Percentiles rank a stretch among this genome's conserved stretches.
Conservation (phyloP, 352 stramenopile species). For the Globisporangium nagaii region DNA sequence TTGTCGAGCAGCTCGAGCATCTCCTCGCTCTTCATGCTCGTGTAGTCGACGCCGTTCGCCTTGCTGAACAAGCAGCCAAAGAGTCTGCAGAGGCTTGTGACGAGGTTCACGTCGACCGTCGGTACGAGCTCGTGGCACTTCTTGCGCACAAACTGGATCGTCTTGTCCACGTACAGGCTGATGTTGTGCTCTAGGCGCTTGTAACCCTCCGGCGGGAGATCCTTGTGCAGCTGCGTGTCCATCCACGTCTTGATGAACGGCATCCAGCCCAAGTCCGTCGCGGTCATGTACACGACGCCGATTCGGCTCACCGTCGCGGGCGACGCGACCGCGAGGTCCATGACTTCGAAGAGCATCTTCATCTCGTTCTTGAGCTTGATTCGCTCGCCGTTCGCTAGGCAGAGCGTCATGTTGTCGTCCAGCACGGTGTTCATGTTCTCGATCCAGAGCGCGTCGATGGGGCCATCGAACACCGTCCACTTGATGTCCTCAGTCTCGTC, state of each 20-base stretch:
- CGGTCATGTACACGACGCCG: conserved; percentile 75
- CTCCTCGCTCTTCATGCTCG: conserved; percentile 27
- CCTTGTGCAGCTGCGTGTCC: conserved; percentile 40
- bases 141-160: conserved; percentile 71
- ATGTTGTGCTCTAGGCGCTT: conserved; percentile 48
- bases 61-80: conserved; percentile 79
- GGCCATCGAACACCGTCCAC: conserved; percentile 93
- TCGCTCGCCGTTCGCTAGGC: conserved; percentile 90
- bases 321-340: conserved; percentile 89
- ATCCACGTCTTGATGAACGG: conserved; percentile 91
- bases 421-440: conserved; percentile 96
- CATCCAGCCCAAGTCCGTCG: conserved; percentile 85
- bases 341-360: conserved; percentile 94
- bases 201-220: conserved; percentile 32
- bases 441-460: conserved; percentile 94
- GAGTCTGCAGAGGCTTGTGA: conserved; percentile 80
- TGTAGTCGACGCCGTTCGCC: conserved; percentile 20
- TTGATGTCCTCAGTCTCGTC: conserved; percentile 61
- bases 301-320: conserved; percentile 86
- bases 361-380: conserved; percentile 89
- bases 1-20: conserved; percentile 59
- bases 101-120: conserved; percentile 88
- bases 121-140: conserved; percentile 81
- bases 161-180: conserved; percentile 54
- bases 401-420: conserved; percentile 95